Base-by-base conservation (phyloP, 2,329 filamentous ascomycete species). In the Monilinia fructicola region DNA sequence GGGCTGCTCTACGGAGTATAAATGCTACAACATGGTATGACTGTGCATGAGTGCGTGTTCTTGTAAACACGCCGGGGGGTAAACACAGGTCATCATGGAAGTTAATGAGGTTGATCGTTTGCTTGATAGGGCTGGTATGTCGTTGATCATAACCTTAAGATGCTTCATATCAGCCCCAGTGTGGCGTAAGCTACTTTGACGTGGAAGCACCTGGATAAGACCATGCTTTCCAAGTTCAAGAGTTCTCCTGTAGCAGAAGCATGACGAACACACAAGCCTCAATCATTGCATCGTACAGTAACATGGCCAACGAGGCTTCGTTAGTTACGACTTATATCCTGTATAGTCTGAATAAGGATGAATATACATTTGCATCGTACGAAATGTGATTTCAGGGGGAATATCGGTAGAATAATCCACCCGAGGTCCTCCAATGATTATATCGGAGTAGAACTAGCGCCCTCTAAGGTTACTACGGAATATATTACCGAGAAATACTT, bases 61-160 rank as follows among this genome's bases (percentile, higher is more conserved):
- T 60, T 18, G 42, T 21, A 31, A 59, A 26, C 48, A 18, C 42
- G 42, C 12, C 16, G 56, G 42, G 46, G 46, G 28, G 56, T 48
- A 48, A 59, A 42, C 56, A 42, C 4, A 23, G 18, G 56, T 48
- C 56, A 48, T 28, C 21, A 59, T 59, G 56, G n/a, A 9, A 59
- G 21, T 59, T 48, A 7, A 48, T 26, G 44, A 50, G 58, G n/a
- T 50, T 12, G 44, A 61, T 61, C 58, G 28, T 61, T 61, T 61
- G 31, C 58, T 60, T 23, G 12, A 60, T 48, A 60, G 12, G 42
- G 56, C 56, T 26, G 56, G 58, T 26, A 46, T 23, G n/a, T 35
- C 18, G 58, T 26, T 40, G 58, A 61, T 61, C 58, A 12, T 48
- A 4, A 14, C 35, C 28, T 50, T 50, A 23, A 50, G 50, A 50